Base-by-base conservation (phyloP, 1,139 yeast genomes). In the Saccharomyces hybrid region DNA sequence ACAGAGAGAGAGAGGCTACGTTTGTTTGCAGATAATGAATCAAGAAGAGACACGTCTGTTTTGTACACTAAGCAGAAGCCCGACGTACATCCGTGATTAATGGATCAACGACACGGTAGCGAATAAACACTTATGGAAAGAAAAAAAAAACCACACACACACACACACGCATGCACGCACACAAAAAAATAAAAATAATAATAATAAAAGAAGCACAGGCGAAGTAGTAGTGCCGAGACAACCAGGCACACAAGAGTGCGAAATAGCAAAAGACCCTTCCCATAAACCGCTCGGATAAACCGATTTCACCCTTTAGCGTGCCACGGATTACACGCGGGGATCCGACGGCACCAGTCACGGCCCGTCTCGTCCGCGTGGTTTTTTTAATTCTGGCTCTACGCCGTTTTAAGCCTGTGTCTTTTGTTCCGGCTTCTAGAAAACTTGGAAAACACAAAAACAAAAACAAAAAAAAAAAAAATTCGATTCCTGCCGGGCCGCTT, bases 201-300 rank as follows among this genome's bases (percentile, higher is more conserved):
- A n/a, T n/a, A n/a, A n/a, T n/a, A n/a, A n/a, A n/a, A n/a, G n/a
- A n/a, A n/a, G 44, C 44, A 38, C 44, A 19, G 44, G 44, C 4
- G 6, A 16, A n/a, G 24, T 38, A 21, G 44, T 16, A 38, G 24
- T 38, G 11, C 19, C 19, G 12, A 21, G 44, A 38, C 2, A 38
- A 11, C 44, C 5, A 38, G 44, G 44, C 44, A 38, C 44, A 38
- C 24, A 3, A n/a, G 16, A 38, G 12, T 21, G 44, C 44, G 44
- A 16, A n/a, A 38, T 38, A 38, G 24, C 8, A 9, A 16, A 19
- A 38, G 44, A 38, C 44, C 44, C 44, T 38, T 38, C 44, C 16
- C 44, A 16, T 38, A 38, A 38, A 38, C 44, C 44, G 44, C 44
- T 38, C 44, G 44, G 44, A 38, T 38, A 38, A 38, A 38, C 44